Conservation (phyloP, 768 basidiomycete genomes). For the Russula griseocarnosa region DNA sequence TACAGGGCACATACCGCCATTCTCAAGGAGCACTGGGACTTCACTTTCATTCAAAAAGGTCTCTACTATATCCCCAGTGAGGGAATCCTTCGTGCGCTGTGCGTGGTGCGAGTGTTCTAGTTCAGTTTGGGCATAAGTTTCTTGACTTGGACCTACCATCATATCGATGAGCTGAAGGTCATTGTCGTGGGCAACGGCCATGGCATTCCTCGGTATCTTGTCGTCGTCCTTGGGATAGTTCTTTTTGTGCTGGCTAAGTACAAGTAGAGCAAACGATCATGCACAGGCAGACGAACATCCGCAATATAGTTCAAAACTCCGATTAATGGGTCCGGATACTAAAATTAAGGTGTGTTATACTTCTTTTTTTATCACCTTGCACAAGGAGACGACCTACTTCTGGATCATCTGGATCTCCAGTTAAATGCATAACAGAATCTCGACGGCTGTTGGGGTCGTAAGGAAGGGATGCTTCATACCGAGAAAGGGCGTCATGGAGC, state of each 20-base stretch:
- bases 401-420: no score
- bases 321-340: slow-evolving; percentile 11
- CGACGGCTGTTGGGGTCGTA: no score
- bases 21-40: slow-evolving; percentile 1
- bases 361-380: neutral
- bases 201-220: neutral
- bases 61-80: slow-evolving; percentile 6
- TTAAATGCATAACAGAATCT: no score
- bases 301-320: slow-evolving; percentile 10
- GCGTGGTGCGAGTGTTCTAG: no score
- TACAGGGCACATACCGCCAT: slow-evolving; percentile 7
- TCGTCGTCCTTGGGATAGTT: slow-evolving; percentile 1
- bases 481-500: no score
- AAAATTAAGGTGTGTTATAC: neutral
- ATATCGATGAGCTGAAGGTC: slow-evolving; percentile 13
- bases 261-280: neutral
- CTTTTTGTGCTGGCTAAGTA: neutral
- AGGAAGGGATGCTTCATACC: no score
- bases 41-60: neutral
- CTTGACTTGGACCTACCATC: slow-evolving; percentile 2
- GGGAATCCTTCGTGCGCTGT: no score
- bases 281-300: neutral
- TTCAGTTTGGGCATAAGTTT: neutral
- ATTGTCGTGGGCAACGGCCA: slow-evolving; percentile 17
- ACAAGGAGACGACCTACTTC: no score